Base-by-base conservation (phyloP, 352 stramenopile species). In the Phytophthora sansomeana region DNA sequence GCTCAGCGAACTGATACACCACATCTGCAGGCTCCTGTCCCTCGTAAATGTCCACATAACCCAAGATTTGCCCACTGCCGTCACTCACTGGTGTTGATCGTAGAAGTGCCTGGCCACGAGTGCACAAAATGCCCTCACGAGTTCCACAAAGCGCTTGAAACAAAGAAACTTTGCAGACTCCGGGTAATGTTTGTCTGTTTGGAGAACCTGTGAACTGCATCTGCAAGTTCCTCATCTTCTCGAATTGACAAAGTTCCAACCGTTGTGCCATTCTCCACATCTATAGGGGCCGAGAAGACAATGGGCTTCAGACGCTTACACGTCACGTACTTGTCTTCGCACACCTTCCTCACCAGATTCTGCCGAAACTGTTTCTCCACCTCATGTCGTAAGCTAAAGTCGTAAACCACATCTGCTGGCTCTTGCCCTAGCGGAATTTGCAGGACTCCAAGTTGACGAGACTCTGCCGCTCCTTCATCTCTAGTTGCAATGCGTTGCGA, bases 11-110 rank as follows among this genome's bases (percentile, higher is more conserved):
- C 2, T 78, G 67, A 58, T 89, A 91, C 0, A 89, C 85, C 3
- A 80, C 73, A 57, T 95, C 87, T 1, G 83, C 87, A 16, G 84
- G 80, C 36, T 95, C 87, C 29, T 93, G 83, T 1, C 82, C 81
- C 61, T 93, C 87, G 44, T 83, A 90, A 2, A 95, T 72, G 3
- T 71, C 59, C 4, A 95, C 48, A 3, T 74, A 56, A 7, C 85
- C 87, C 17, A 95, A 36, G 1, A 74, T 33, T 10, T 69, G 38
- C 1, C 72, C 74, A 6, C 48, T 62, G n/a, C 52, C 59, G 9
- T 70, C 66, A 32, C 71, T 68, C 5, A 95, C 68, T 7, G 82
- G 62, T 4, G 83, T 51, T n/a, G 70, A 69, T 9, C 80, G 75
- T 2, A 93, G 56, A 36, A 89, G 60, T 35, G 86, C 86, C 10